Evolutionary conservation across 108 stramenopile species (phyloP).

Genomic region (Bacterosira constricta): DNA sequence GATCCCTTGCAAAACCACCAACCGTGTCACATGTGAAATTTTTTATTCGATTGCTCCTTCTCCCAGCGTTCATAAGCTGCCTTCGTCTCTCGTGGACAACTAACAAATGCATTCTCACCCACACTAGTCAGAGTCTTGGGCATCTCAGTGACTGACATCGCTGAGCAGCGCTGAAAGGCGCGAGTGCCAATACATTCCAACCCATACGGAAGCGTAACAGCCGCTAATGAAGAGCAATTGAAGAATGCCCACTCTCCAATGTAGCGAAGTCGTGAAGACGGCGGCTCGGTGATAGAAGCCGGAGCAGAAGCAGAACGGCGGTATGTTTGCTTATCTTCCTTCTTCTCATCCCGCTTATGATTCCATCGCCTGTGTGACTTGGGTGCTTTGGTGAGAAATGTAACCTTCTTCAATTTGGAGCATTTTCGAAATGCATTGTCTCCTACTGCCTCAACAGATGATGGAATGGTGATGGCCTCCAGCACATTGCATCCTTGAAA

Average conservation of each 20-base stretch:
- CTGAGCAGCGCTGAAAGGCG: slow-evolving; percentile 49
- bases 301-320: background rate
- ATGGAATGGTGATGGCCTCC: slow-evolving; percentile 38
- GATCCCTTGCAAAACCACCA: too few relatives aligned
- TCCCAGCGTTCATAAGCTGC: slow-evolving; percentile 24
- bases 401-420: slow-evolving; percentile 28
- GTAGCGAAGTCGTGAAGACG: slow-evolving; percentile 11
- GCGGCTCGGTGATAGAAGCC: background rate
- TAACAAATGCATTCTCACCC: slow-evolving; percentile 52
- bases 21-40: background rate
- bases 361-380: background rate
- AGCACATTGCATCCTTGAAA: slow-evolving; percentile 52
- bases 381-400: slow-evolving; percentile 13
- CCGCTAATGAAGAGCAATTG: slow-evolving; percentile 37
- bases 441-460: slow-evolving; percentile 43
- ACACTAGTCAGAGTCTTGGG: slow-evolving; percentile 39
- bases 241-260: slow-evolving; percentile 49
- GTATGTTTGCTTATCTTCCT: background rate
- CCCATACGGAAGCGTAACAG: slow-evolving; percentile 31
- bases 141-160: slow-evolving; percentile 24
- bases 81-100: slow-evolving; percentile 31
- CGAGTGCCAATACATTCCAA: slow-evolving; percentile 32
- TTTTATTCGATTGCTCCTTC: slow-evolving; percentile 2
- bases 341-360: slow-evolving; percentile 9
- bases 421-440: slow-evolving; percentile 49